Evolutionary conservation across 495 filamentous ascomycete species (phyloP).

Genomic region (Neurospora tetrasperma): DNA sequence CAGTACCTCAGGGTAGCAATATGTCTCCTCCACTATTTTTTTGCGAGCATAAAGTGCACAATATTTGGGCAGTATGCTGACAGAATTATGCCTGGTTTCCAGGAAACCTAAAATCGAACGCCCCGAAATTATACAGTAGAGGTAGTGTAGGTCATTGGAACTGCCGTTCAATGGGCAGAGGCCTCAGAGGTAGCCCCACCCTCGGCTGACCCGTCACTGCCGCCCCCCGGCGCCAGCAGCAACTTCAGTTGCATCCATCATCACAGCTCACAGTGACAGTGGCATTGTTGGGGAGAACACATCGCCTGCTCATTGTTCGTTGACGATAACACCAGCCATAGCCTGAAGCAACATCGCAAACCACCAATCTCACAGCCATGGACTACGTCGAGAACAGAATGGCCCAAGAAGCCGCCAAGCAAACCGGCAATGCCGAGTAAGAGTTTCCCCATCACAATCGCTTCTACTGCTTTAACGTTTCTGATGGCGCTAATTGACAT

Average conservation of each 20-base stretch:
- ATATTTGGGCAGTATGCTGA: too few relatives aligned
- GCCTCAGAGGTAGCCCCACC: background rate
- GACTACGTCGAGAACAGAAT: conserved; percentile 48
- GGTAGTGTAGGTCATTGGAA: background rate
- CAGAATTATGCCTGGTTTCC: too few relatives aligned
- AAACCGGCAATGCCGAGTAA: conserved; percentile 9
- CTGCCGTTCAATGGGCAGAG: background rate
- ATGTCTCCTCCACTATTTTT: too few relatives aligned
- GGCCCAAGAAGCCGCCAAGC: conserved; percentile 35
- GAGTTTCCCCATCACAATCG: background rate
- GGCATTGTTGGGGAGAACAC: background rate
- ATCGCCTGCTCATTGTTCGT: background rate
- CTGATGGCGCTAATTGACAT: background rate
- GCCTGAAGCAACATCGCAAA: background rate
- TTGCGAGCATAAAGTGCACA: too few relatives aligned
- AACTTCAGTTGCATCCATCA: background rate
- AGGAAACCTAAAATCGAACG: too few relatives aligned
- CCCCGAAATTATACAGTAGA: too few relatives aligned
- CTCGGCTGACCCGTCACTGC: background rate
- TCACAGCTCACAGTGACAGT: background rate
- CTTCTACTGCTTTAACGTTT: background rate
- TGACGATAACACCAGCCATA: background rate
- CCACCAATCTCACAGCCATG: conserved; percentile 22
- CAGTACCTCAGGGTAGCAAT: too few relatives aligned
- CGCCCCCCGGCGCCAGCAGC: background rate